These are phyloP conservation scores for Acephala macrosclerotiorum DNA, from an alignment of 2,329 filamentous ascomycete genomes.

Conservation along the genomic window DNA sequence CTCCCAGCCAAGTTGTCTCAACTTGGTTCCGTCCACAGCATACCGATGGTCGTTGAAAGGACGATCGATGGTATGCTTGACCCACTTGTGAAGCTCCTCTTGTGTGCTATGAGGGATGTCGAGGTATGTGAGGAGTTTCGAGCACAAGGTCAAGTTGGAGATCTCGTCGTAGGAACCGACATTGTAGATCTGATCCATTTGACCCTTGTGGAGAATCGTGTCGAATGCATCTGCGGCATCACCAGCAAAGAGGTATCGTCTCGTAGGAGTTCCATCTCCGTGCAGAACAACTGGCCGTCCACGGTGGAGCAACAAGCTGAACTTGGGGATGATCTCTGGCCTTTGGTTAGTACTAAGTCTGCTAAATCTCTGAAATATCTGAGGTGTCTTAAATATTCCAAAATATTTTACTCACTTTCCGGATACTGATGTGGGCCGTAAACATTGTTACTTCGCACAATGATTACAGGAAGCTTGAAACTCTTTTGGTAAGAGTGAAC, in stretches of 20 bases:
- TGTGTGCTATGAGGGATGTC: slow-evolving; percentile 58
- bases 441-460: slow-evolving; percentile 84
- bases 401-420: slow-evolving; percentile 66
- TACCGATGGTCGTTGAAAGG: slow-evolving; percentile 82
- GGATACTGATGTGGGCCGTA: slow-evolving; percentile 87
- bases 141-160: slow-evolving; percentile 75
- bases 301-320: slow-evolving; percentile 74
- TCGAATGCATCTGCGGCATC: slow-evolving; percentile 85
- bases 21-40: slow-evolving; percentile 73
- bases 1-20: slow-evolving; percentile 72
- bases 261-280: slow-evolving; percentile 76
- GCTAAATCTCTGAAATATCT: background rate
- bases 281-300: slow-evolving; percentile 74
- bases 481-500: slow-evolving; percentile 88
- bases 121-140: slow-evolving; percentile 69
- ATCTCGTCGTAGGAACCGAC: slow-evolving; percentile 81
- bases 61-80: slow-evolving; percentile 79
- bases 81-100: slow-evolving; percentile 66
- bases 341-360: slow-evolving; percentile 24
- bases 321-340: slow-evolving; percentile 84
- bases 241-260: slow-evolving; percentile 79
- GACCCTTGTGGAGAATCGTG: slow-evolving; percentile 81
- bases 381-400: too few species aligned
- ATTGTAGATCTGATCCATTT: slow-evolving; percentile 81
- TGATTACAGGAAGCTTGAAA: slow-evolving; percentile 81